phyloP scores from a whole-genome alignment of 371 early-diverging fungal genomes.

The Racocetra persica region DNA sequence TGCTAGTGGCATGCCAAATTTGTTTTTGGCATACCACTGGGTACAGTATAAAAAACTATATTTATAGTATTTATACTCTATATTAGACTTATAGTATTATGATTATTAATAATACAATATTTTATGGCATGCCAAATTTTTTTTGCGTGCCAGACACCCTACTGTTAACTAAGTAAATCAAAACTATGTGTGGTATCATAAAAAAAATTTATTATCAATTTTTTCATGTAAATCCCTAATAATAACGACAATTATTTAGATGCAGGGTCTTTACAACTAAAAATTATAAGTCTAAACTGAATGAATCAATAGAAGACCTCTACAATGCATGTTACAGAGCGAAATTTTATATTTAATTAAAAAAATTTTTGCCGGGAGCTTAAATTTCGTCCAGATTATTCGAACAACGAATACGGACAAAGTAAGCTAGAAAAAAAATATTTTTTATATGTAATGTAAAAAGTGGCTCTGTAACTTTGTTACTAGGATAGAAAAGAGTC shows the following conservation, averaged over 20 bases:
- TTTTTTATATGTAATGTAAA: not conserved
- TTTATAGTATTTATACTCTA: no score
- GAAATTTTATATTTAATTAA: not conserved
- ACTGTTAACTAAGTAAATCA: no score
- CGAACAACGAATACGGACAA: not conserved
- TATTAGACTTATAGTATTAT: no score
- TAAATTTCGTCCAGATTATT: not conserved
- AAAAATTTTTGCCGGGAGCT: not conserved
- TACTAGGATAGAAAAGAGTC: not conserved
- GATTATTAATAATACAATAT: no score
- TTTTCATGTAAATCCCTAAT: no score
- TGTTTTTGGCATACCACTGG: no score
- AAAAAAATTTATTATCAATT: no score
- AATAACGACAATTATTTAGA: not conserved
- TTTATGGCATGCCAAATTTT: no score
- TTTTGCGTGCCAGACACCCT: no score
- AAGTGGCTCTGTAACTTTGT: slow-evolving; percentile 16
- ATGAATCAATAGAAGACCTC: not conserved
- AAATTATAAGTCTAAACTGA: not conserved
- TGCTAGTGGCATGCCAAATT: no score
- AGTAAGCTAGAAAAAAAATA: not conserved
- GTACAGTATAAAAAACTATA: no score
- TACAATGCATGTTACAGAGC: not conserved
- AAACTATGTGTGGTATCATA: no score
- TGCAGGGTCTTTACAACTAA: not conserved